These are phyloP conservation scores for Candida rishiriensis DNA, from an alignment of 805 yeast genomes.

Conservation along the genomic window DNA sequence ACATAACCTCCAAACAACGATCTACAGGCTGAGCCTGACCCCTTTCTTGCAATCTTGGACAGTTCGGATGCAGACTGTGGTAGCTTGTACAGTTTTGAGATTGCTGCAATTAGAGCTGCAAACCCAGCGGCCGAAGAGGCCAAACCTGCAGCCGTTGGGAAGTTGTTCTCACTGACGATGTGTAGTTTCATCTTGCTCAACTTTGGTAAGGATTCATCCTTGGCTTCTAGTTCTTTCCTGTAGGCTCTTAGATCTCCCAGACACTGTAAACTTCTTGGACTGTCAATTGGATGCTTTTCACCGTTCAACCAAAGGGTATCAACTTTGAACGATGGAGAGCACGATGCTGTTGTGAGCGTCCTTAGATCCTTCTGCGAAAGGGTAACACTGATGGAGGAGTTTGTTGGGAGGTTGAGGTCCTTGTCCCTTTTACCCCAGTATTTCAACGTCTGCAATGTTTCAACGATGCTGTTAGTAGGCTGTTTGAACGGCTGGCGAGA, in stretches of 20 bases:
- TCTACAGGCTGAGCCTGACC: constrained; percentile 98
- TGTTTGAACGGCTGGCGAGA: background rate
- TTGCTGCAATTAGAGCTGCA: constrained; percentile 90
- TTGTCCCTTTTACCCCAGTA: constrained; percentile 99
- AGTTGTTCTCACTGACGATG: constrained; percentile 90
- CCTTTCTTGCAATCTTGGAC: constrained; percentile 93
- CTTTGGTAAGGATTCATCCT: constrained; percentile 51
- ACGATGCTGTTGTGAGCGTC: constrained; percentile 85
- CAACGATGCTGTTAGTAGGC: constrained; percentile 4
- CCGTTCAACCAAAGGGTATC: constrained; percentile 88
- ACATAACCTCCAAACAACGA: constrained; percentile 96
- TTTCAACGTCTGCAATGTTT: constrained; percentile 61
- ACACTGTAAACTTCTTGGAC: constrained; percentile 66
- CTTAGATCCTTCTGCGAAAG: constrained; percentile 85
- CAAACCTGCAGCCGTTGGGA: constrained; percentile 98
- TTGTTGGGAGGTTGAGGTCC: constrained; percentile 86
- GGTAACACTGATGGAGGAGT: constrained; percentile 93
- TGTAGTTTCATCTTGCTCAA: constrained; percentile 64
- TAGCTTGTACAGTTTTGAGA: constrained; percentile 77
- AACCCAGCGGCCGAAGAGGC: constrained; percentile 99
- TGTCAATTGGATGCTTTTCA: constrained; percentile 63
- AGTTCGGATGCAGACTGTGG: constrained; percentile 84
- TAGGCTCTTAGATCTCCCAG: constrained; percentile 66
- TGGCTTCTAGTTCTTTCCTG: constrained; percentile 56
- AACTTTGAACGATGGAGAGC: constrained; percentile 47